phyloP scores from a whole-genome alignment of 2,329 filamentous ascomycete genomes.

The Calonectria hongkongensis region DNA sequence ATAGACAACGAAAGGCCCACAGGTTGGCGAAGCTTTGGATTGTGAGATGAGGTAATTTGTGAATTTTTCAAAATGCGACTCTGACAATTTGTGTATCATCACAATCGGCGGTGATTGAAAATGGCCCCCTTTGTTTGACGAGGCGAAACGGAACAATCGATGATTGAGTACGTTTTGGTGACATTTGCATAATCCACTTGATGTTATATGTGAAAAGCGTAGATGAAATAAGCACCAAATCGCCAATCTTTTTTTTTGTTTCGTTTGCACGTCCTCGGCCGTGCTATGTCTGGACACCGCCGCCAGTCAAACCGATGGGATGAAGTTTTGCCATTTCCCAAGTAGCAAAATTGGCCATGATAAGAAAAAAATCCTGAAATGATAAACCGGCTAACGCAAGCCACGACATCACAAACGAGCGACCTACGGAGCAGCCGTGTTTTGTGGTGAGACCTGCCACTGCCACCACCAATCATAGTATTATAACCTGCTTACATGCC shows the following conservation, averaged over 20 bases:
- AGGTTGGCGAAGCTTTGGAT: no score
- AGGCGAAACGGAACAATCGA: not conserved
- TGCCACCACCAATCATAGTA: not conserved
- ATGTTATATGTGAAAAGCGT: conserved; percentile 4
- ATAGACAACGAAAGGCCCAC: not conserved
- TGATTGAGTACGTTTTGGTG: not conserved
- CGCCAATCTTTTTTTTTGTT: not conserved
- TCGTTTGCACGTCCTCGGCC: not conserved
- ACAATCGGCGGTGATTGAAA: no score
- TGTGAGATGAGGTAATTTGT: not conserved
- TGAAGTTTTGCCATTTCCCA: not conserved
- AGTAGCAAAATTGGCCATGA: not conserved
- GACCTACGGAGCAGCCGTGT: conserved; percentile 4
- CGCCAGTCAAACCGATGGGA: not conserved
- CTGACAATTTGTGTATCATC: not conserved
- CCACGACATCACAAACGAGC: not conserved
- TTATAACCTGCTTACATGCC: not conserved
- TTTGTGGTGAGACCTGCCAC: not conserved
- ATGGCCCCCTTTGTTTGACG: not conserved
- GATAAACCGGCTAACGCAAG: not conserved
- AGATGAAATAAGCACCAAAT: not conserved
- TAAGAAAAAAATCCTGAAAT: not conserved
- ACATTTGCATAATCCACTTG: not conserved
- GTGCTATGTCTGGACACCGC: not conserved
- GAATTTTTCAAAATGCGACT: not conserved